Percentiles rank a stretch among this genome's conserved stretches.
Conservation (phyloP, 2,329 filamentous ascomycete species). For the Xylariaceae sp. region DNA sequence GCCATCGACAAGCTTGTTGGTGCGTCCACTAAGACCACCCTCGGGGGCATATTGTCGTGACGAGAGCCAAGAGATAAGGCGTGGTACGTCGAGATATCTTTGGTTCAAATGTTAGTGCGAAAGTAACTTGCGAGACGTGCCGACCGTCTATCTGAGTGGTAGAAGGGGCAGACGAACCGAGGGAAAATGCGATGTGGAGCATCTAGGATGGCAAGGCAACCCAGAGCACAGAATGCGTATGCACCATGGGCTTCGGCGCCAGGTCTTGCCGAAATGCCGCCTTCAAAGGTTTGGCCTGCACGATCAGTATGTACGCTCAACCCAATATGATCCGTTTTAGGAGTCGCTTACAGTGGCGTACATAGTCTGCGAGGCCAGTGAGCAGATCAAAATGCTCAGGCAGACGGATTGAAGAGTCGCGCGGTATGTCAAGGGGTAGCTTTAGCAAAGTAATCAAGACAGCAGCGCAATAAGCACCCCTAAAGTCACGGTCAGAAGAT, state of each 20-base stretch:
- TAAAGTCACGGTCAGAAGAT: constrained; percentile 34
- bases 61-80: constrained; percentile 81
- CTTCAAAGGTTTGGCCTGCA: constrained; percentile 85
- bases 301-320: constrained; percentile 23
- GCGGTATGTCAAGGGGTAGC: constrained; percentile 72
- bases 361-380: constrained; percentile 70
- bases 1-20: constrained; percentile 96
- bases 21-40: constrained; percentile 86
- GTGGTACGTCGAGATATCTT: constrained; percentile 70
- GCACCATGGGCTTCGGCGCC: constrained; percentile 91
- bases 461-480: constrained; percentile 87
- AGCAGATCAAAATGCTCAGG: constrained; percentile 62
- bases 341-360: constrained; percentile 64
- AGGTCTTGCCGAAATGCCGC: constrained; percentile 81
- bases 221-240: constrained; percentile 92
- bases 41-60: constrained; percentile 85
- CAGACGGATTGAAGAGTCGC: constrained; percentile 61
- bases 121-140: constrained; percentile 30
- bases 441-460: constrained; percentile 78
- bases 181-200: constrained; percentile 69
- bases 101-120: constrained; percentile 25
- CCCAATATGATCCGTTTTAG: constrained; percentile 12
- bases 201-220: constrained; percentile 80
- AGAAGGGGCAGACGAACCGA: constrained; percentile 48
- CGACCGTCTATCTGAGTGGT: constrained; percentile 34